phyloP scores from a whole-genome alignment of 2,329 filamentous ascomycete species.

The Aureobasidium namibiae region DNA sequence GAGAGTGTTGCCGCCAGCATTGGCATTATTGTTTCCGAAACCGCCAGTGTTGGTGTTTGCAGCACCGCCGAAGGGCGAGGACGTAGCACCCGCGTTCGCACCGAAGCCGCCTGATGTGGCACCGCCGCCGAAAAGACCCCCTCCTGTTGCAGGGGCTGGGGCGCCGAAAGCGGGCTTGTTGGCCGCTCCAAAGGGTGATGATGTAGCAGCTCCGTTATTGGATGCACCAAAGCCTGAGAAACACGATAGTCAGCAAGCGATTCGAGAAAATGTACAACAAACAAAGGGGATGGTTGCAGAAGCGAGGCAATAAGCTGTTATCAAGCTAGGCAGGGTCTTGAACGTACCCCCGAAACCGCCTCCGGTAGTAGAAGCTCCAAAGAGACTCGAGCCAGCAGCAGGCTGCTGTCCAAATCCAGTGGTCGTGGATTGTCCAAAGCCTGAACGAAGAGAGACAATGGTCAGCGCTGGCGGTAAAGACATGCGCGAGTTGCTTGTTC shows the following conservation, averaged over 20 bases:
- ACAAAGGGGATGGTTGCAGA: not conserved
- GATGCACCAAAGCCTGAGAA: conserved; percentile 16
- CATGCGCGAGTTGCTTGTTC: not conserved
- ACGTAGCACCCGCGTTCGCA: not conserved
- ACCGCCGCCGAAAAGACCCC: conserved; percentile 21
- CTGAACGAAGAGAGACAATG: conserved; percentile 9
- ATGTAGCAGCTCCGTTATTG: conserved; percentile 12
- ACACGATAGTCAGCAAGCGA: not conserved
- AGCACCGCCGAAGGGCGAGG: conserved; percentile 17
- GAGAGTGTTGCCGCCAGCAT: conserved; percentile 18
- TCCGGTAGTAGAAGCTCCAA: conserved; percentile 29
- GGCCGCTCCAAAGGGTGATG: conserved; percentile 13
- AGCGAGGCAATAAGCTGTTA: not conserved
- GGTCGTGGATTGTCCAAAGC: conserved; percentile 17
- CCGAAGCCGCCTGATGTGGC: conserved; percentile 19
- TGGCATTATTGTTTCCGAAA: conserved; percentile 18
- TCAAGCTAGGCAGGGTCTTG: not conserved
- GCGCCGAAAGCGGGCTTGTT: conserved; percentile 21
- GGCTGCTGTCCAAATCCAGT: conserved; percentile 20
- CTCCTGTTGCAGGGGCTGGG: conserved; percentile 22
- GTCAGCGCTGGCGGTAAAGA: conserved; percentile 5
- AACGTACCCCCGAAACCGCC: conserved; percentile 16
- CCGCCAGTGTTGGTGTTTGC: conserved; percentile 15
- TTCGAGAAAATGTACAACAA: not conserved
- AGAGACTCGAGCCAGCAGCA: conserved; percentile 23